Evolutionary conservation across 768 basidiomycete genomes (phyloP).

Genomic region (Wakefieldia striispora): DNA sequence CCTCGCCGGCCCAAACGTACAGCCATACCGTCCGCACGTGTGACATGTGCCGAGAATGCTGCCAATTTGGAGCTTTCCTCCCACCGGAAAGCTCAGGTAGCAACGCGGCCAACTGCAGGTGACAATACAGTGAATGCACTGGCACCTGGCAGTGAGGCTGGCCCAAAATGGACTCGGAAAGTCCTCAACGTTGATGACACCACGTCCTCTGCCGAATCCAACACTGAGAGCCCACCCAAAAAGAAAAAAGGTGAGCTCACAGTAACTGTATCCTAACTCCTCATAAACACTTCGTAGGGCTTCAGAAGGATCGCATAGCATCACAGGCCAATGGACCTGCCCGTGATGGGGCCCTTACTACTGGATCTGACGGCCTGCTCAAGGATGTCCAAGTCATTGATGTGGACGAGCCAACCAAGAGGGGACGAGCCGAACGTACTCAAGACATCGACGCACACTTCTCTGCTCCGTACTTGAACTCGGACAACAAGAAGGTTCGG

Average conservation of each 20-base stretch:
- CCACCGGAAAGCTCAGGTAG: too few relatives aligned
- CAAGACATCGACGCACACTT: background rate
- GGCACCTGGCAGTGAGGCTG: background rate
- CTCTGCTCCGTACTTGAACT: background rate
- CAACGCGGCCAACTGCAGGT: too few relatives aligned
- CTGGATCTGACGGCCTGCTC: background rate
- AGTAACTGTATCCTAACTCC: background rate
- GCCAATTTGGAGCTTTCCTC: too few relatives aligned
- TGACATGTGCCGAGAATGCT: constrained; percentile 1
- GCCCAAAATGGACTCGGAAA: background rate
- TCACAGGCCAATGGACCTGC: background rate
- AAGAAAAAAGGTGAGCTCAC: too few relatives aligned
- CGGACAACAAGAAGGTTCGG: background rate
- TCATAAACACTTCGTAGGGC: background rate
- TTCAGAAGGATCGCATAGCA: background rate
- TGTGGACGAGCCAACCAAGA: background rate
- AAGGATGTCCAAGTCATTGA: constrained; percentile 1
- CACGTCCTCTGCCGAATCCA: too few relatives aligned
- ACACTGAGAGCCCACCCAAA: too few relatives aligned
- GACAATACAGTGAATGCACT: background rate
- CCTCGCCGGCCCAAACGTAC: background rate
- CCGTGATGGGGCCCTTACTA: background rate
- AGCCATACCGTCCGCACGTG: background rate
- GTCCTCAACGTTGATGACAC: background rate
- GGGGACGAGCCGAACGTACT: background rate